A percentile compares a stretch with the other conserved stretches of the same genome.
Evolutionary conservation across 1,139 yeast species (phyloP).

Genomic region (Suhomyces choctaworum): DNA sequence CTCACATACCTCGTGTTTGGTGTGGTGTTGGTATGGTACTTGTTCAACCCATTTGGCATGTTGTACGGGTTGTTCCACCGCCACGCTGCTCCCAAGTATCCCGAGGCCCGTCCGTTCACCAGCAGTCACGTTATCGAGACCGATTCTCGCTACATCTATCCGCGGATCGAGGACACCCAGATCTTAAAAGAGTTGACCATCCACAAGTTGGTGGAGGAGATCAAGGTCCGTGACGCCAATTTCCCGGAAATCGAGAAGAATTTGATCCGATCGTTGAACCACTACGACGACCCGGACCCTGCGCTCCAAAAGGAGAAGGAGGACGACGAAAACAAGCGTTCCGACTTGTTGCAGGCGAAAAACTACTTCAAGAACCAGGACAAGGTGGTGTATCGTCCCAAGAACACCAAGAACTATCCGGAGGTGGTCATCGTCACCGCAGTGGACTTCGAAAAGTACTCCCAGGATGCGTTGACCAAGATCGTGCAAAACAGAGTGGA

Average conservation of each 20-base stretch:
- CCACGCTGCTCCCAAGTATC: constrained; percentile 22
- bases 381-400: constrained; percentile 54
- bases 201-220: constrained; percentile 49
- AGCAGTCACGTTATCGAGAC: constrained; percentile 42
- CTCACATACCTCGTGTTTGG: constrained; percentile 19
- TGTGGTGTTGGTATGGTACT: constrained; percentile 24
- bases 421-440: constrained; percentile 78
- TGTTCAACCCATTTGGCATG: constrained; percentile 26
- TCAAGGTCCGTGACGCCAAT: constrained; percentile 38
- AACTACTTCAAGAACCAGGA: constrained; percentile 66
- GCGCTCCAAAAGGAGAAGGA: constrained; percentile 36
- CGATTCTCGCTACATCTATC: constrained; percentile 56
- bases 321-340: constrained; percentile 38
- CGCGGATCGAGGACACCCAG: constrained; percentile 66
- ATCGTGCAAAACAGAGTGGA: constrained; percentile 79
- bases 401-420: constrained; percentile 49
- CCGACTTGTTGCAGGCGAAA: constrained; percentile 48
- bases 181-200: constrained; percentile 56
- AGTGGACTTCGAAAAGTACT: constrained; percentile 71
- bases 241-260: constrained; percentile 40
- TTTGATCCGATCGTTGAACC: constrained; percentile 38
- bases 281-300: constrained; percentile 49
- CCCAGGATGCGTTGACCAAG: constrained; percentile 57
- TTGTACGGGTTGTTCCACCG: constrained; percentile 12
- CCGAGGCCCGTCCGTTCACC: constrained; percentile 38